Evolutionary conservation across 257 asterid genomes (phyloP).

Genomic region (Nicotiana noctiflora): DNA sequence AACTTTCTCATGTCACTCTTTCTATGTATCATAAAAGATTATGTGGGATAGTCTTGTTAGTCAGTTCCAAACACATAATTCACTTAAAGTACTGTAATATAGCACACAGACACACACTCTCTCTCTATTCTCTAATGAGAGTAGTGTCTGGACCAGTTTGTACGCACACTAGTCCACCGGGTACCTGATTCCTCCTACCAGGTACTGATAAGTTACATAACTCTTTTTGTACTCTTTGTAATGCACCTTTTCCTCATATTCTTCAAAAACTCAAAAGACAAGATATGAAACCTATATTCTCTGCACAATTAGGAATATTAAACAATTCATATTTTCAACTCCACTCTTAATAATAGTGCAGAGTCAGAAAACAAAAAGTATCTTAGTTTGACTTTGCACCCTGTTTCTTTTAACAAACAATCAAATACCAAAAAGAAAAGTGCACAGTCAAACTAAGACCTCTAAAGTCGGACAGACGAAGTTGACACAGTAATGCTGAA

Average conservation of each 20-base stretch:
- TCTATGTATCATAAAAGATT: neutral
- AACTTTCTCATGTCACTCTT: neutral
- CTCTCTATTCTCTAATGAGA: no score
- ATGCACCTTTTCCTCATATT: neutral
- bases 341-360: neutral
- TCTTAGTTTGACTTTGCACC: neutral
- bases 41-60: neutral
- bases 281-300: neutral
- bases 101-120: no score
- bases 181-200: no score
- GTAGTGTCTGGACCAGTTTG: no score
- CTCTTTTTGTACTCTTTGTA: neutral
- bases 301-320: neutral
- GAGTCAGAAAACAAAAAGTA: neutral
- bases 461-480: neutral
- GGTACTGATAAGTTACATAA: neutral
- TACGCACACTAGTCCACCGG: no score
- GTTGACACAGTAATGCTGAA: neutral
- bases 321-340: neutral
- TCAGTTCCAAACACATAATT: neutral
- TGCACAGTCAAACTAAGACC: neutral
- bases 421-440: neutral
- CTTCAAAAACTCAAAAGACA: neutral
- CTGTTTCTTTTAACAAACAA: neutral
- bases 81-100: neutral